Conservation (phyloP, 2,329 filamentous ascomycete species). For the Stenocarpella maydis region DNA sequence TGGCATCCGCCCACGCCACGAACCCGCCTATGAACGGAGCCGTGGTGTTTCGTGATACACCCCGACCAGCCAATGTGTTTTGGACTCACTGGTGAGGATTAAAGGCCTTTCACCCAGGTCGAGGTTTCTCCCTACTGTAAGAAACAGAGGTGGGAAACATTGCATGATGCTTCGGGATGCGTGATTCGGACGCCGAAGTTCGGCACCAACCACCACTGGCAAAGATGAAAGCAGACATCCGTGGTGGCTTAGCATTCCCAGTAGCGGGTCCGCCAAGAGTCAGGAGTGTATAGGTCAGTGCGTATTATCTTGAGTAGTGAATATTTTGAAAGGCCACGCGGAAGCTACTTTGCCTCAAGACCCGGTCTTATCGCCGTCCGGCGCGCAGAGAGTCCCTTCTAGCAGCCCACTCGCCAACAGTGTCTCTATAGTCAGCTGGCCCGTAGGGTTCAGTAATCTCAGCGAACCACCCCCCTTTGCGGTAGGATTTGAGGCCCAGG, state of each 20-base stretch:
- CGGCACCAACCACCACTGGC: no score
- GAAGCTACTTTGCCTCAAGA: no score
- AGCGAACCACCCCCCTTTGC: constrained; percentile 61
- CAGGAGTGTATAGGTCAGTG: background rate
- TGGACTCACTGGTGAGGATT: background rate
- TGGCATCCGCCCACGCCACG: no score
- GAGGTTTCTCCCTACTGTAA: background rate
- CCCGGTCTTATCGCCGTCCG: background rate
- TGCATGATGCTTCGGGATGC: constrained; percentile 11
- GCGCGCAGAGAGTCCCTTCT: background rate
- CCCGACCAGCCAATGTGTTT: background rate
- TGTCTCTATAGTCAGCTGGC: constrained; percentile 62
- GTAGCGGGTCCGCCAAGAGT: background rate
- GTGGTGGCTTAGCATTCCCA: background rate
- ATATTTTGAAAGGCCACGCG: no score
- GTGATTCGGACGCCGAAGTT: background rate
- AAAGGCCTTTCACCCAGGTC: background rate
- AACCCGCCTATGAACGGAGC: no score
- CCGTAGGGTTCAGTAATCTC: constrained; percentile 67
- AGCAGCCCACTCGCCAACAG: constrained; percentile 61
- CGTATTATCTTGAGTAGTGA: no score
- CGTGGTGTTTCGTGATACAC: no score
- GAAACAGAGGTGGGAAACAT: background rate
- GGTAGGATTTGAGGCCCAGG: constrained; percentile 64
- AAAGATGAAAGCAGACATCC: constrained; percentile 5